Evolutionary conservation across 495 filamentous ascomycete genomes (phyloP), one percentile per base, ranked within the genome.

Genomic region (Hypoxylon cercidicola): DNA sequence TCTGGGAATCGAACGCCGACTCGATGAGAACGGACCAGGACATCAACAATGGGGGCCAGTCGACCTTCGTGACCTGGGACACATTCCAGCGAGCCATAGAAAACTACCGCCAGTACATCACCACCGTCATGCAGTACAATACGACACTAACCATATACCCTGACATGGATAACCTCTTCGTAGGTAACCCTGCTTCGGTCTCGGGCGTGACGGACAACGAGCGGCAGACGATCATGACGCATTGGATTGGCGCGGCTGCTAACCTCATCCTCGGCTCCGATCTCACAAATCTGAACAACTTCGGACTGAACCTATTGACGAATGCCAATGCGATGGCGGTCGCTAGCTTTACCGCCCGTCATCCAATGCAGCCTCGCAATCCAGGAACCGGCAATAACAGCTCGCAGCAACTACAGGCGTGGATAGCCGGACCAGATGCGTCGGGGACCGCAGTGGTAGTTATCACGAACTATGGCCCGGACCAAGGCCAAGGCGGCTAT

Each of bases 341-440:
- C 19, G 68, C 64, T 1, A 47, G 60, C 16, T 71, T 73, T 49
- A 60, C 59, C 15, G 62, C 64, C 10, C 56, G 51, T 9, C 64
- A 64, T 43, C 67, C 72, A 16, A 75, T 75, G 65, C 72, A 75
- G 40, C 72, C 72, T 12, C 68, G 70, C 6, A 75, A 70, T 39
- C 72, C 71, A 2, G 70, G 61, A 16, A 70, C 53, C 12, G 71
- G 71, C 19, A 54, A 58, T 11, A 62, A 63, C 21, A 46, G 50
- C 15, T 62, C 72, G 11, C 43, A 71, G 48, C 72, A 75, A 45
- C 59, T 75, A 9, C 72, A 75, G 40, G 72, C 72, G 13, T 75
- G 72, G 72, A 67, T 75, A 25, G 72, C 56, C n/a, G 72, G 72
- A 0, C 72, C 72, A 23, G 53, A 68, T 34, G 25, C 19, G 45